Conservation (phyloP, 2,329 filamentous ascomycete genomes). For the Pseudocercospora crystallina region DNA sequence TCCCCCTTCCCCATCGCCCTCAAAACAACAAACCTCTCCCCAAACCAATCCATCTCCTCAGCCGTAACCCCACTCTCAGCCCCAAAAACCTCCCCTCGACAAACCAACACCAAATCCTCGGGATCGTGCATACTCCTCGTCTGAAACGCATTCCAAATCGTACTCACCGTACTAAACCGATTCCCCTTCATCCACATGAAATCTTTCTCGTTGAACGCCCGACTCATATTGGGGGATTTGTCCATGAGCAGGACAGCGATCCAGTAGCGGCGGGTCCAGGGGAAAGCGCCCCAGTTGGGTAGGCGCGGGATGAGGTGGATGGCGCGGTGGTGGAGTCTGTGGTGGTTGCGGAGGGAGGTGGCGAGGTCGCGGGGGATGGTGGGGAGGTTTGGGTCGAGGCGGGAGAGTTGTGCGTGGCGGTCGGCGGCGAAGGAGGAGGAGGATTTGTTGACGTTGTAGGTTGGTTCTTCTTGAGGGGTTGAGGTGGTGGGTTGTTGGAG, state of each 20-base stretch:
- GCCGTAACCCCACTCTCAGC: constrained; percentile 17
- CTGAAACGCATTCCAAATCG: constrained; percentile 28
- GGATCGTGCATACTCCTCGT: constrained; percentile 10
- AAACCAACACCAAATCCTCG: constrained; percentile 27
- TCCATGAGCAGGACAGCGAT: constrained; percentile 31
- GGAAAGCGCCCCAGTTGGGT: constrained; percentile 8
- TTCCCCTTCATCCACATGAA: constrained; percentile 37
- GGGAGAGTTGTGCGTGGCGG: constrained; percentile 3
- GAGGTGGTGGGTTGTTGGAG: not conserved
- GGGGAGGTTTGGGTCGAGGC: constrained; percentile 11
- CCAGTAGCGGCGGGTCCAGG: constrained; percentile 33
- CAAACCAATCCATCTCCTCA: constrained; percentile 34
- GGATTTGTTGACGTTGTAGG: constrained; percentile 14
- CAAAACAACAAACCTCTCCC: constrained; percentile 33
- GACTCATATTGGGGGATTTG: constrained; percentile 5
- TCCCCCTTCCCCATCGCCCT: constrained; percentile 20
- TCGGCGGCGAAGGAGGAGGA: not conserved
- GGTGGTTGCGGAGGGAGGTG: constrained; percentile 16
- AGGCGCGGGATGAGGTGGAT: constrained; percentile 23
- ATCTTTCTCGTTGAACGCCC: constrained; percentile 18
- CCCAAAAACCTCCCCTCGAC: constrained; percentile 23
- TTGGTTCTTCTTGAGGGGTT: not conserved
- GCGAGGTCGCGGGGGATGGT: constrained; percentile 24
- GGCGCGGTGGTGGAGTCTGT: constrained; percentile 27
- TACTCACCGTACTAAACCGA: constrained; percentile 32